Conservation (phyloP, 805 yeast genomes). For the Yarrowia sp. region DNA sequence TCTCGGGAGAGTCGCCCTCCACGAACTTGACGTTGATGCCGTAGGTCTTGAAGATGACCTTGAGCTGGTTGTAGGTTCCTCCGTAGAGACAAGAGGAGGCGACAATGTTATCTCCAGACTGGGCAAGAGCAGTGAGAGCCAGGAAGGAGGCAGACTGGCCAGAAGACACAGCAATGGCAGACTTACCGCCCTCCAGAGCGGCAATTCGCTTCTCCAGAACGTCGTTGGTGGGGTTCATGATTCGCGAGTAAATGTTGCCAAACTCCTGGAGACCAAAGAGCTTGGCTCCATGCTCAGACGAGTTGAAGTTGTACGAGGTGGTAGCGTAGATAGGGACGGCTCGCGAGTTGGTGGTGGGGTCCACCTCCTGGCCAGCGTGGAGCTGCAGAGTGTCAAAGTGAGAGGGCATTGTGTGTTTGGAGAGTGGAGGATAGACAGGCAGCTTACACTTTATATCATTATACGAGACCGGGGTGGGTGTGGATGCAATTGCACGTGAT, state of each 20-base stretch:
- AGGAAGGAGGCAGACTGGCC: conserved; percentile 95
- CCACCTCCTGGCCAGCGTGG: conserved; percentile 87
- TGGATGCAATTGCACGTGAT: conserved; percentile 19
- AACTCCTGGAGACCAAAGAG: conserved; percentile 79
- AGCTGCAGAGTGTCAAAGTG: conserved; percentile 89
- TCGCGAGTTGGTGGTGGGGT: conserved; percentile 65
- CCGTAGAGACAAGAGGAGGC: conserved; percentile 88
- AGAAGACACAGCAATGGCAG: conserved; percentile 86
- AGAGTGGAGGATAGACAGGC: background rate
- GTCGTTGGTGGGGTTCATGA: conserved; percentile 90
- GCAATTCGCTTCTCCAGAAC: conserved; percentile 90
- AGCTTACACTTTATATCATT: background rate
- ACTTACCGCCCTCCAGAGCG: conserved; percentile 88
- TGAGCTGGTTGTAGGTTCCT: conserved; percentile 94
- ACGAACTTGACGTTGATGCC: conserved; percentile 87
- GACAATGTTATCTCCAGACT: conserved; percentile 83
- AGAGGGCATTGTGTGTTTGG: conserved; percentile 34
- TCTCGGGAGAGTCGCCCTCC: conserved; percentile 70
- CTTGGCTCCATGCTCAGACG: conserved; percentile 90
- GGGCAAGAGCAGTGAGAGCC: conserved; percentile 80
- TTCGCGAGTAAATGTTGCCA: conserved; percentile 85
- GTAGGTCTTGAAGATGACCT: conserved; percentile 82
- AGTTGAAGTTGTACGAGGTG: conserved; percentile 81
- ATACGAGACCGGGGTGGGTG: background rate
- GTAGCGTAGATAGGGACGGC: conserved; percentile 95